Evolutionary conservation across 176 grass and related monocot genomes (phyloP).

Genomic region (Phragmites australis): DNA sequence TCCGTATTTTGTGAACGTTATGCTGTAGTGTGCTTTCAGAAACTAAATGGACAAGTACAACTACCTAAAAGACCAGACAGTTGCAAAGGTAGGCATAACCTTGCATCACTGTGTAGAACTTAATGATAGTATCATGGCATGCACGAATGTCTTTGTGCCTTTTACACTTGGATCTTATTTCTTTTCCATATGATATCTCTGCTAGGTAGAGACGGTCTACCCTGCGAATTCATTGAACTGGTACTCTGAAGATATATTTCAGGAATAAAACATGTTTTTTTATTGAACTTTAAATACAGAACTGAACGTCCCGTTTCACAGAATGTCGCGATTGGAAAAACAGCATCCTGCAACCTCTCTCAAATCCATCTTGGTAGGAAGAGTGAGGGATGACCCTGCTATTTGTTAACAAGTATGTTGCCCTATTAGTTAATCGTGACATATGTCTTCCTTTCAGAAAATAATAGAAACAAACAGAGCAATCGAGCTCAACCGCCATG

Average conservation of each 20-base stretch:
- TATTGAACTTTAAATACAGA: not conserved
- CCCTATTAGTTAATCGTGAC: not conserved
- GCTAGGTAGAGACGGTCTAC: not conserved
- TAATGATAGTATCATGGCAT: constrained; percentile 3
- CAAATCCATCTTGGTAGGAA: constrained; percentile 17
- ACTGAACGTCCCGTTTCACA: not conserved
- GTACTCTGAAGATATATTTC: not conserved
- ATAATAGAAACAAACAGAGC: not conserved
- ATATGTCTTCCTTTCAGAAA: not conserved
- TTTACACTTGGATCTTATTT: not conserved
- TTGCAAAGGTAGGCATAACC: constrained; percentile 26
- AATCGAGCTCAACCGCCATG: not conserved
- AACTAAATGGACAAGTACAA: constrained; percentile 34
- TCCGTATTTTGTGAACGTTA: constrained; percentile 48
- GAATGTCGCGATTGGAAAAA: not conserved
- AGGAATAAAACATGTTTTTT: not conserved
- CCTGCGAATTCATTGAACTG: not conserved
- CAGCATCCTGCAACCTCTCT: not conserved
- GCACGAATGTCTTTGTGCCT: not conserved
- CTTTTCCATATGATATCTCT: not conserved
- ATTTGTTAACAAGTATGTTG: not conserved
- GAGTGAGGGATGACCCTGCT: not conserved
- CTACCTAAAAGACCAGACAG: constrained; percentile 22
- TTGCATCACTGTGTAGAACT: constrained; percentile 18
- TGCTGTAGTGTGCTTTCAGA: constrained; percentile 22